These are phyloP conservation scores for Sistotremastrum niveocremeum DNA, from an alignment of 768 basidiomycete genomes.

Conservation along the genomic window DNA sequence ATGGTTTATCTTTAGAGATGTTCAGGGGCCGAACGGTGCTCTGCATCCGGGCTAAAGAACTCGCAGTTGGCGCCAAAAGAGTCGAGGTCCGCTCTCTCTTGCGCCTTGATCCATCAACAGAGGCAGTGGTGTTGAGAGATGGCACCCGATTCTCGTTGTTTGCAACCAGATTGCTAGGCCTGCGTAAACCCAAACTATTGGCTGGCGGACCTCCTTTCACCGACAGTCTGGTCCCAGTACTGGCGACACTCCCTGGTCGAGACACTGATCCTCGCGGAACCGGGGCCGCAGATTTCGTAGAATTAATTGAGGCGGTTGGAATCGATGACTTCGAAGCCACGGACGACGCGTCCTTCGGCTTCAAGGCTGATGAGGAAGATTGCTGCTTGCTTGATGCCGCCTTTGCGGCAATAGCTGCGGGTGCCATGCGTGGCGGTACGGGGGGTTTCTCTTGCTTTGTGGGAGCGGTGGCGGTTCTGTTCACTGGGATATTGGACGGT, in stretches of 20 bases:
- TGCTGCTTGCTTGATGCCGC: conserved; percentile 4
- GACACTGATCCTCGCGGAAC: neutral
- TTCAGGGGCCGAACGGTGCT: neutral
- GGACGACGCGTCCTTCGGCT: conserved; percentile 12
- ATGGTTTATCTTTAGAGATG: neutral
- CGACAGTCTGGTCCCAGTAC: conserved; percentile 4
- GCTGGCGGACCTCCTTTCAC: neutral
- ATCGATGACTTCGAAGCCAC: conserved; percentile 3
- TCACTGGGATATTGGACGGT: conserved; percentile 9
- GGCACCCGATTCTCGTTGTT: neutral
- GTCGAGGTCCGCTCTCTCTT: conserved; percentile 28
- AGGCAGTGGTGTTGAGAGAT: neutral
- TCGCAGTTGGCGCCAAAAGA: conserved; percentile 62
- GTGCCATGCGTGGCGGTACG: neutral
- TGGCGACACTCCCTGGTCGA: neutral
- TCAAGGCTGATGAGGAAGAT: conserved; percentile 14
- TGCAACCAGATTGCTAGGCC: neutral
- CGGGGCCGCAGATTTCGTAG: too few species aligned
- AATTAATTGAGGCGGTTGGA: neutral
- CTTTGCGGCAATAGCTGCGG: conserved; percentile 1
- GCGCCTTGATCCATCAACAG: neutral
- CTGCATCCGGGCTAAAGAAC: conserved; percentile 52
- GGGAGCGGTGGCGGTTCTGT: conserved; percentile 8
- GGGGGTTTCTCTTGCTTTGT: neutral
- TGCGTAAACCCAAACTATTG: conserved; percentile 8